These are phyloP conservation scores for Brassica juncea DNA, from an alignment of 345 rosid species.

Conservation along the genomic window DNA sequence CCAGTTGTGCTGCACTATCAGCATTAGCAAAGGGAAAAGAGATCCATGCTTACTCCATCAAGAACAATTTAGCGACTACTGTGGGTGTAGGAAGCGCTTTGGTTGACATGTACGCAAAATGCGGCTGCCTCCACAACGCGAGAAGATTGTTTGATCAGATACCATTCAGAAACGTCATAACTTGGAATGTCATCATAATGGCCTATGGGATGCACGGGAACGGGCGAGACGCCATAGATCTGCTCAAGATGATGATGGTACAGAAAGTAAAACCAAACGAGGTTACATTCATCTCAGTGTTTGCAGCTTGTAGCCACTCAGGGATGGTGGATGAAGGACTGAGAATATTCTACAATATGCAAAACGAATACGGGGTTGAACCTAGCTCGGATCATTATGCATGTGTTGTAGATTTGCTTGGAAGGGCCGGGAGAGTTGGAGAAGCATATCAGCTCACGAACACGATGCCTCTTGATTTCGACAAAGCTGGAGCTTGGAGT, in stretches of 20 bases:
- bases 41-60: slow-evolving; percentile 83
- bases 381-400: slow-evolving; percentile 83
- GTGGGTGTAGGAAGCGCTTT: slow-evolving; percentile 90
- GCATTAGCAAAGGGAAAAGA: slow-evolving; percentile 84
- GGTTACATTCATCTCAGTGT: slow-evolving; percentile 70
- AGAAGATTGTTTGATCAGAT: slow-evolving; percentile 66
- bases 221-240: slow-evolving; percentile 63
- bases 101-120: slow-evolving; percentile 93
- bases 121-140: slow-evolving; percentile 63
- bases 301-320: slow-evolving; percentile 91
- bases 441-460: slow-evolving; percentile 62
- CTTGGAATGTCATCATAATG: slow-evolving; percentile 93
- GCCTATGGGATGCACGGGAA: slow-evolving; percentile 94
- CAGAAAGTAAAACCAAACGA: slow-evolving; percentile 64
- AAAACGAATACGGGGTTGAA: slow-evolving; percentile 52
- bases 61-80: slow-evolving; percentile 62
- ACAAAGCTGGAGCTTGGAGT: slow-evolving; percentile 79
- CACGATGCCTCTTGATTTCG: slow-evolving; percentile 55
- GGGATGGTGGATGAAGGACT: slow-evolving; percentile 83
- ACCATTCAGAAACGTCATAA: slow-evolving; percentile 64
- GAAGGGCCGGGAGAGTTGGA: slow-evolving; percentile 72
- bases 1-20: slow-evolving; percentile 73
- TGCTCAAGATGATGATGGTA: slow-evolving; percentile 56
- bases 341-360: slow-evolving; percentile 67
- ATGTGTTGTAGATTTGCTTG: slow-evolving; percentile 85